Conservation (phyloP, 306 rosid genomes). For the Castanea sativa region DNA sequence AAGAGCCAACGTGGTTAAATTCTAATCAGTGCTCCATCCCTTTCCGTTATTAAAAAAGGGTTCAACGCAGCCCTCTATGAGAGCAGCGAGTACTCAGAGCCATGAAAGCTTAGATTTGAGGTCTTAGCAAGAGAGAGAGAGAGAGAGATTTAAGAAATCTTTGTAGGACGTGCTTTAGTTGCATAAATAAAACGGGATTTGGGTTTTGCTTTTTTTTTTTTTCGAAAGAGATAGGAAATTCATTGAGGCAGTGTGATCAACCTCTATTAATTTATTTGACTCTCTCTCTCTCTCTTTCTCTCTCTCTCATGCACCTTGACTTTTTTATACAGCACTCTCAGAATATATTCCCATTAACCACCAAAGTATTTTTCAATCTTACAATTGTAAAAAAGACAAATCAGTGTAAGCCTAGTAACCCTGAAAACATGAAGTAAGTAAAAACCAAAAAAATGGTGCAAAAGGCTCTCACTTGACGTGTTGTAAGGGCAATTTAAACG, state of each 20-base stretch:
- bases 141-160: not conserved
- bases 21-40: not conserved
- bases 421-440: not conserved
- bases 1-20: not conserved
- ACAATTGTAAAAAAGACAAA: slow-evolving; percentile 15
- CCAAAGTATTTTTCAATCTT: slow-evolving; percentile 14
- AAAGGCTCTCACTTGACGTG: not conserved
- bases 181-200: slow-evolving; percentile 9
- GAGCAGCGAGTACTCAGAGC: not conserved
- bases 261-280: not conserved
- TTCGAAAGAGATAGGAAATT: slow-evolving; percentile 30
- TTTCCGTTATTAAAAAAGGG: not conserved
- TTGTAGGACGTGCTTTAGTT: not conserved
- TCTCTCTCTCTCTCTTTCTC: too few relatives aligned
- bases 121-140: not conserved
- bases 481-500: not conserved
- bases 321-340: not conserved
- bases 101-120: not conserved
- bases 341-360: slow-evolving; percentile 17
- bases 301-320: not conserved
- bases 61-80: not conserved
- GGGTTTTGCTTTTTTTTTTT: slow-evolving; percentile 36
- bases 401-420: slow-evolving; percentile 4
- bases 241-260: not conserved
- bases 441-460: not conserved